phyloP scores from a whole-genome alignment of 2,329 filamentous ascomycete species.

The Sporothrix euskadiensis region DNA sequence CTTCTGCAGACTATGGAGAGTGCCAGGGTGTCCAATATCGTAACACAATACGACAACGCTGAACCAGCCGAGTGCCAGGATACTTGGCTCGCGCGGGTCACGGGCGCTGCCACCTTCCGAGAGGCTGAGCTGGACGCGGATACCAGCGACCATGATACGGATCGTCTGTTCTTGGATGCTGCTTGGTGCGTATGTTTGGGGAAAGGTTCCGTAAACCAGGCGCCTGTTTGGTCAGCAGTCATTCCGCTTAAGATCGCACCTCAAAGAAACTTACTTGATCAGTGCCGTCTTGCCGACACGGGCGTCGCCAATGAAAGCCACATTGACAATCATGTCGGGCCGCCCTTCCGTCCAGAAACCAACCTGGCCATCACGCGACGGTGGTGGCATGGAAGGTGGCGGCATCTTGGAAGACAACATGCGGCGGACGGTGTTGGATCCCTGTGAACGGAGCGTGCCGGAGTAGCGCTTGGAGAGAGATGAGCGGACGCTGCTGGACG shows the following conservation, averaged over 20 bases:
- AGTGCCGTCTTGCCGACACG: slow-evolving; percentile 33
- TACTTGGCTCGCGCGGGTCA: slow-evolving; percentile 26
- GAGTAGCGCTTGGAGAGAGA: slow-evolving; percentile 23
- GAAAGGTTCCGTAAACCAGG: slow-evolving; percentile 30
- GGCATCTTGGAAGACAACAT: slow-evolving; percentile 26
- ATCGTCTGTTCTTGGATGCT: slow-evolving; percentile 28
- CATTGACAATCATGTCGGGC: slow-evolving; percentile 33
- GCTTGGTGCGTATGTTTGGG: slow-evolving; percentile 29
- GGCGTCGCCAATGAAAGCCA: slow-evolving; percentile 33
- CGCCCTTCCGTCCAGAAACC: slow-evolving; percentile 28
- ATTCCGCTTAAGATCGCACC: not conserved
- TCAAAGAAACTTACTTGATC: slow-evolving; percentile 27
- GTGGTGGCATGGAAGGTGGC: not conserved
- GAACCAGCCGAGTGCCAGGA: slow-evolving; percentile 32
- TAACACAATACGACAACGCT: slow-evolving; percentile 34
- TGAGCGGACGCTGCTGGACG: slow-evolving; percentile 21
- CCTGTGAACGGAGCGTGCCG: slow-evolving; percentile 20
- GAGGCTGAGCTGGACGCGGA: slow-evolving; percentile 30
- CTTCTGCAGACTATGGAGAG: slow-evolving; percentile 28
- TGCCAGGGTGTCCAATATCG: slow-evolving; percentile 29
- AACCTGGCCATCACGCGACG: not conserved
- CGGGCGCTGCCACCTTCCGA: slow-evolving; percentile 31
- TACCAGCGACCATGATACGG: slow-evolving; percentile 27
- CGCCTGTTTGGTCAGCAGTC: slow-evolving; percentile 18
- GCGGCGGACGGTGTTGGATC: slow-evolving; percentile 25